Evolutionary conservation across 139 green algal genomes (phyloP).

Genomic region (Tetraselmis striata): DNA sequence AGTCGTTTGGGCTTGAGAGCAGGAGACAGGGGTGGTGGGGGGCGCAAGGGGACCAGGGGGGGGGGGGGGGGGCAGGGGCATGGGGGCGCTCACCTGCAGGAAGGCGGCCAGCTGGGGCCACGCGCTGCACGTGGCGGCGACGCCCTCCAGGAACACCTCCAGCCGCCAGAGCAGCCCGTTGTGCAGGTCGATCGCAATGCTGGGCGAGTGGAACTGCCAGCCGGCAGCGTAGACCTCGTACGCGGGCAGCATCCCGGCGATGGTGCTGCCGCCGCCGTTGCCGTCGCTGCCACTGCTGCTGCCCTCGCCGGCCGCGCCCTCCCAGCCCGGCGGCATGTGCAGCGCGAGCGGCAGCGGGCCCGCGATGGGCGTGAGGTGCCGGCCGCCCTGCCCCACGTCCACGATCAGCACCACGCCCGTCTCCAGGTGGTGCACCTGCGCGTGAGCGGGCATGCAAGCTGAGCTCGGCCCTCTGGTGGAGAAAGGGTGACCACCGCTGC

Average conservation of each 20-base stretch:
- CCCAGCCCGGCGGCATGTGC: not conserved
- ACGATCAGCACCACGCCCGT: conserved; percentile 2
- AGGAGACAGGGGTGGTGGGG: no score
- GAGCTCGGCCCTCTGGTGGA: no score
- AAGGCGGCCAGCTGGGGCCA: not conserved
- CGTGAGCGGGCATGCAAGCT: no score
- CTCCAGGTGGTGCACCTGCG: conserved; percentile 1
- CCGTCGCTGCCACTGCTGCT: no score
- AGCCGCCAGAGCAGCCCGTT: not conserved
- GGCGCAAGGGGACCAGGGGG: no score
- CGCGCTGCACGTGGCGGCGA: not conserved
- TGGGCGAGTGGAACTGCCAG: not conserved
- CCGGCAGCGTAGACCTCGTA: conserved; percentile 32
- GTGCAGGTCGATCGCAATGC: not conserved
- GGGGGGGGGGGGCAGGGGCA: no score
- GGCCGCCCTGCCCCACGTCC: not conserved
- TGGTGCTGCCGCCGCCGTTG: not conserved
- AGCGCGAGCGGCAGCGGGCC: not conserved
- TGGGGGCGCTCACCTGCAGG: no score
- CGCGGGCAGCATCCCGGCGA: not conserved
- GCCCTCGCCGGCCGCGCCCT: not conserved
- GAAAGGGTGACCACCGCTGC: no score
- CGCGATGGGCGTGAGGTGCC: not conserved
- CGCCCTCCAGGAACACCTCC: not conserved
- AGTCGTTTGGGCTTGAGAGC: no score